These are phyloP conservation scores for Chenopodium berlandieri DNA, from an alignment of 148 eudicot genomes.

Conservation along the genomic window DNA sequence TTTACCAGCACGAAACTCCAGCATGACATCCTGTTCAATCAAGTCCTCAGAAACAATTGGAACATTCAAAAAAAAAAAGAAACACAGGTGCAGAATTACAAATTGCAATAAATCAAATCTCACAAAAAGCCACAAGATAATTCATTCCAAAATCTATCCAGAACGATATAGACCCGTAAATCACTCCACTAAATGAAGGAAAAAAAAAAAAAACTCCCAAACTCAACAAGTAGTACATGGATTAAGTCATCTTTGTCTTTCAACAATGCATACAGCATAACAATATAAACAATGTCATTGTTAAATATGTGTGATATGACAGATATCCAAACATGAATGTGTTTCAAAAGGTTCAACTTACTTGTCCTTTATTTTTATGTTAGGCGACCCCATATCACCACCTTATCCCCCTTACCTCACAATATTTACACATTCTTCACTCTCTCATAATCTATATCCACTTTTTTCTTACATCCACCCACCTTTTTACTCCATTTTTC, in stretches of 20 bases:
- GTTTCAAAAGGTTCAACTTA: neutral
- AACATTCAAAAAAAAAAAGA: neutral
- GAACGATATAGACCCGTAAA: neutral
- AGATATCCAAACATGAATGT: neutral
- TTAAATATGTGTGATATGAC: neutral
- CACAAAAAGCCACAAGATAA: neutral
- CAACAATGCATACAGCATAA: neutral
- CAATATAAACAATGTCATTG: neutral
- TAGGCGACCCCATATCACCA: no score
- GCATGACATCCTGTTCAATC: conserved; percentile 49
- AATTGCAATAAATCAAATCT: neutral
- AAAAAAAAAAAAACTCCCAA: no score
- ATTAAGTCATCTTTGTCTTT: neutral
- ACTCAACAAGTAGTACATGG: neutral
- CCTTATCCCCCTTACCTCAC: no score
- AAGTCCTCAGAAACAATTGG: neutral
- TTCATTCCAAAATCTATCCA: neutral
- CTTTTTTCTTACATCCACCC: no score
- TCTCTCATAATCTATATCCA: no score
- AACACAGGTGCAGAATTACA: neutral
- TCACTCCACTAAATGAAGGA: neutral
- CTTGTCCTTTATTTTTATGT: no score
- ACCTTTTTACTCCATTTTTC: no score
- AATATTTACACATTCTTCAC: no score
- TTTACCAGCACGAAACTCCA: conserved; percentile 98